A percentile compares a stretch with the other conserved stretches of the same genome.
These are phyloP conservation scores for Litsea cubeba DNA, from an alignment of 164 flowering plant species.

Conservation along the genomic window DNA sequence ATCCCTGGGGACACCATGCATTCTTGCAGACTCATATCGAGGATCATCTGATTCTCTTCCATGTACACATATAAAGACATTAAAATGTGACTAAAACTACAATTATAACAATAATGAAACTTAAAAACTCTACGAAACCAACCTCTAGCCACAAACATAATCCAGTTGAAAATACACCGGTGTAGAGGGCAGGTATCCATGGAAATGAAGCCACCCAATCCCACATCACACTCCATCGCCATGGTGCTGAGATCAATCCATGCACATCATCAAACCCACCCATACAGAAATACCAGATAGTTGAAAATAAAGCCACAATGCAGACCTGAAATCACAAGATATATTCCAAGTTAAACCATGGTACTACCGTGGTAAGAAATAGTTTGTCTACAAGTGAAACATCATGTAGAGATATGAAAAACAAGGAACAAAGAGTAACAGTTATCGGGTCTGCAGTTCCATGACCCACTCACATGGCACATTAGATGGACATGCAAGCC, in stretches of 20 bases:
- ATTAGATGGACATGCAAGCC: not conserved
- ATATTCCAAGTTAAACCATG: constrained; percentile 1
- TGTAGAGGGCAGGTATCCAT: constrained; percentile 85
- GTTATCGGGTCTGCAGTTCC: not conserved
- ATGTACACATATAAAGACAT: too few relatives aligned
- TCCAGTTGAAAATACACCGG: constrained; percentile 73
- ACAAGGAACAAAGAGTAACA: not conserved
- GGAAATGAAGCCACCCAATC: constrained; percentile 57
- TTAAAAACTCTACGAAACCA: constrained; percentile 6
- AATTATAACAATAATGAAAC: not conserved
- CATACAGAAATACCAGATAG: constrained; percentile 51
- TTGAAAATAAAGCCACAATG: constrained; percentile 55
- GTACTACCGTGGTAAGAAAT: not conserved
- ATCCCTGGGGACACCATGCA: too few relatives aligned
- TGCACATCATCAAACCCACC: constrained; percentile 30
- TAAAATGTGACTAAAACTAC: too few relatives aligned
- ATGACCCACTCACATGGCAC: not conserved
- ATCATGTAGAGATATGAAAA: not conserved
- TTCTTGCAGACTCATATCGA: too few relatives aligned
- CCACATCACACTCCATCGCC: constrained; percentile 42
- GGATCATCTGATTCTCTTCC: too few relatives aligned
- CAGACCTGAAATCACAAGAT: constrained; percentile 36
- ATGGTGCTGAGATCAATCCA: constrained; percentile 33
- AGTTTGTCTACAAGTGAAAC: not conserved
- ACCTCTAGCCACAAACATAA: constrained; percentile 90